Evolutionary conservation across 345 rosid species (phyloP), one percentile per base, ranked within the genome.

Genomic region (Brassica incana): DNA sequence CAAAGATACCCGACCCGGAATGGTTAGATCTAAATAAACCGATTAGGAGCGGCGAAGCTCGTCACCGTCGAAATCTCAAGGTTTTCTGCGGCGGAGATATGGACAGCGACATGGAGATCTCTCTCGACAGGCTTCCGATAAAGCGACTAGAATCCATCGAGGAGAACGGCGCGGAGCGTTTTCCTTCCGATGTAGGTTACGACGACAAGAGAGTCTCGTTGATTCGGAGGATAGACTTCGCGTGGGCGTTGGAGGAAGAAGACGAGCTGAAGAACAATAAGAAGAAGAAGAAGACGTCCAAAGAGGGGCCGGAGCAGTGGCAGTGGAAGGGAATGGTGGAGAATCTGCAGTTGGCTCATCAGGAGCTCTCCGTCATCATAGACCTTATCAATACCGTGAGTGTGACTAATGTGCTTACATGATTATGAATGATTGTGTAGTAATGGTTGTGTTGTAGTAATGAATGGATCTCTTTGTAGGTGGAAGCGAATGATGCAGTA

Each of bases 371-470:
- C 11, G 96, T 95, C 30, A 84, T 95, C 75, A 77, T 91, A 25
- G 98, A 95, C 87, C 97, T 93, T 80, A 91, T 92, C 79, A 88
- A 85, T 75, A 93, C 99, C 63, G 97, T 92, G 80, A 90, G 88
- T 80, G 76, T n/a, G 25, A 72, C 62, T 67, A 11, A 14, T 14
- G 18, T 76, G 59, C 69, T 35, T 67, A 33, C n/a, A 58, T 10
- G 52, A 20, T 4, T 50, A 58, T 50, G 56, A 50, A 50, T 14
- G 56, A n/a, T n/a, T n/a, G n/a, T n/a, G n/a, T n/a, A n/a, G n/a
- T n/a, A n/a, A n/a, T n/a, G n/a, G n/a, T n/a, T n/a, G n/a, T n/a
- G n/a, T n/a, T n/a, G n/a, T n/a, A n/a, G 56, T 50, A n/a, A 50
- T 50, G 56, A 0, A 5, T 50, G 0, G 18, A n/a, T 14, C 15